A percentile compares a stretch with the other conserved stretches of the same genome.
Conservation (phyloP, 768 basidiomycete species). For the Rhodotorula diobovata region DNA sequence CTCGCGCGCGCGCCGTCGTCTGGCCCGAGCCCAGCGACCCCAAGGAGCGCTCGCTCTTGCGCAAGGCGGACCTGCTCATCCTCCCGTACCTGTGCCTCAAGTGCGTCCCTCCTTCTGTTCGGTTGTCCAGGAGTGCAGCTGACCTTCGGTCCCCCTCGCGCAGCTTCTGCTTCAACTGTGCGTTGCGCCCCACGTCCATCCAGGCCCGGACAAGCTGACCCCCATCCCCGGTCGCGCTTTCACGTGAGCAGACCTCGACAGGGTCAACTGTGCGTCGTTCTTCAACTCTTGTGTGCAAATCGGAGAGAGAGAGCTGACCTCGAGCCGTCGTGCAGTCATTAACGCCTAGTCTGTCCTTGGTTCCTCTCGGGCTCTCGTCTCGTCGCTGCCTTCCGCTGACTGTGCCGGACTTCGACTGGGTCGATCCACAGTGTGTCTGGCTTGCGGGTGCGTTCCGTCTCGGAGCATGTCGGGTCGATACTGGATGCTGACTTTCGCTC, state of each 20-base stretch:
- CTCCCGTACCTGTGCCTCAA: slow-evolving; percentile 63
- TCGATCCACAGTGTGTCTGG: neutral
- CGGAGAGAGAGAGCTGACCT: no score
- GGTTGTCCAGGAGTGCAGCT: no score
- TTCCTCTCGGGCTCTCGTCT: neutral
- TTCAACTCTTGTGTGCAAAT: neutral
- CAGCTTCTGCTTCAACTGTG: slow-evolving; percentile 68
- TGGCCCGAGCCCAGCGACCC: slow-evolving; percentile 1
- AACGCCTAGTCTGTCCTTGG: slow-evolving; percentile 56
- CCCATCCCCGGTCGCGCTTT: neutral
- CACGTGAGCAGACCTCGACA: slow-evolving; percentile 12
- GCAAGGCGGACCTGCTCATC: slow-evolving; percentile 64
- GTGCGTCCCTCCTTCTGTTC: slow-evolving; percentile 28
- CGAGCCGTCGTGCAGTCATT: slow-evolving; percentile 24
- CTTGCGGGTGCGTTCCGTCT: neutral
- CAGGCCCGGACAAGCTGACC: no score
- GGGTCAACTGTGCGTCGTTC: slow-evolving; percentile 13
- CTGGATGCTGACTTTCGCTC: neutral
- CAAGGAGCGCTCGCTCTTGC: slow-evolving; percentile 41
- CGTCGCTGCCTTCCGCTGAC: neutral
- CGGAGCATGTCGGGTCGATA: neutral
- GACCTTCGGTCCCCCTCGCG: neutral
- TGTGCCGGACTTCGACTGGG: neutral
- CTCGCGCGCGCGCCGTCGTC: neutral
- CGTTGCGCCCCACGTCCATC: slow-evolving; percentile 21